These are phyloP conservation scores for Paraphoma chrysanthemicola DNA, from an alignment of 2,329 filamentous ascomycete genomes.

Conservation along the genomic window DNA sequence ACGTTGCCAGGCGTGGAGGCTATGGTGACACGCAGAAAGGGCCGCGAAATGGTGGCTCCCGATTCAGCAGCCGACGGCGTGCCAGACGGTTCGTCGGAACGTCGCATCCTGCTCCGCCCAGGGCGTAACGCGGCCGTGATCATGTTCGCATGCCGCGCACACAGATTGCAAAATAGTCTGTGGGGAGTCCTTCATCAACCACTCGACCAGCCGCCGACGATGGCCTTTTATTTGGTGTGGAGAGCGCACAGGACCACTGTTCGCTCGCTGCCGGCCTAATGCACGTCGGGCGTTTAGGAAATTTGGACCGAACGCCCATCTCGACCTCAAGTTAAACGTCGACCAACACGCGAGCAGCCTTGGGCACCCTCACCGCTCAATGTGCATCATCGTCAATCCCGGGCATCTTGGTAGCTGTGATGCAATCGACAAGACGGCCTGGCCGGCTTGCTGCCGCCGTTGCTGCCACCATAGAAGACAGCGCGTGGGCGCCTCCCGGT, in stretches of 20 bases:
- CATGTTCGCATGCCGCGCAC: conserved; percentile 36
- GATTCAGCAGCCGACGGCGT: conserved; percentile 23
- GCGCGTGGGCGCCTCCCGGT: conserved; percentile 5
- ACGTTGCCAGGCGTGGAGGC: conserved; percentile 31
- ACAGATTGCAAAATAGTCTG: conserved; percentile 27
- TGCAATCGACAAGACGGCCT: conserved; percentile 32
- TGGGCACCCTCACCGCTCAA: conserved; percentile 46
- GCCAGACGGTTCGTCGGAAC: conserved; percentile 33
- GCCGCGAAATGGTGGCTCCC: conserved; percentile 18
- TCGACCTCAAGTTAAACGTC: conserved; percentile 33
- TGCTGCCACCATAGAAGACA: conserved; percentile 3
- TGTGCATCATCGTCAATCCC: conserved; percentile 39
- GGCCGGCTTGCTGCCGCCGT: conserved; percentile 11
- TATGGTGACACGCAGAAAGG: conserved; percentile 30
- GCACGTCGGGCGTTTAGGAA: conserved; percentile 42
- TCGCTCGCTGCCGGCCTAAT: conserved; percentile 38
- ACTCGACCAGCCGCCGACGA: conserved; percentile 21
- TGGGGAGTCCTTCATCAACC: conserved; percentile 31
- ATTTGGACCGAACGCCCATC: conserved; percentile 37
- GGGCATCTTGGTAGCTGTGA: conserved; percentile 22
- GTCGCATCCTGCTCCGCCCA: conserved; percentile 25
- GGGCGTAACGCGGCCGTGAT: conserved; percentile 30
- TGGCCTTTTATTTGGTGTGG: conserved; percentile 33
- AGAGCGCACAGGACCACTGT: conserved; percentile 45
- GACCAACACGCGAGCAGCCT: conserved; percentile 28